phyloP scores from a whole-genome alignment of 176 grass and related monocot species.

The Microstegium vimineum region DNA sequence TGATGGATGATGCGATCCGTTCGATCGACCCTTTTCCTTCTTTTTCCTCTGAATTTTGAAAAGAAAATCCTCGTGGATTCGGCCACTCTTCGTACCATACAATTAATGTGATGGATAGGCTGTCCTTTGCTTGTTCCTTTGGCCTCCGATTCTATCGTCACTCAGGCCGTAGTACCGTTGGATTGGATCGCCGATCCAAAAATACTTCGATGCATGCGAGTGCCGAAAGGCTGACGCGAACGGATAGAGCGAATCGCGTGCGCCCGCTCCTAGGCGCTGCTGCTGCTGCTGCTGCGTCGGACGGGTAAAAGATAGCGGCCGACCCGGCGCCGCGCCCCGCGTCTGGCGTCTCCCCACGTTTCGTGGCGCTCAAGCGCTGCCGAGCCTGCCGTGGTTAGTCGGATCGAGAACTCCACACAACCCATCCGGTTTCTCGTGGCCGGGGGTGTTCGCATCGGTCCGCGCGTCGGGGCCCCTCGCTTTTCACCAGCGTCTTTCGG shows the following conservation, averaged over 20 bases:
- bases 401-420: background rate
- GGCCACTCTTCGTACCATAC: background rate
- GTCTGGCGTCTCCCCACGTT: background rate
- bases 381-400: background rate
- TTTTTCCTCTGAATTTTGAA: background rate
- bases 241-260: constrained; percentile 3
- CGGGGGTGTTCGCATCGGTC: background rate
- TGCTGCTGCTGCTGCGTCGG: constrained; percentile 1
- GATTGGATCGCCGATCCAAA: background rate
- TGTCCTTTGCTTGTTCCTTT: background rate
- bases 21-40: background rate
- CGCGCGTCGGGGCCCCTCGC: background rate
- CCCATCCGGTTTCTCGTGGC: background rate
- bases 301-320: background rate
- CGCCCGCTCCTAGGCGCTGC: background rate
- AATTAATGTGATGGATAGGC: constrained; percentile 24
- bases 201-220: background rate
- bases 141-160: background rate
- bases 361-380: background rate
- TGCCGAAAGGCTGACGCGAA: background rate
- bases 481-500: constrained; percentile 24
- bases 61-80: background rate
- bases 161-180: background rate
- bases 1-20: background rate
- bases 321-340: background rate